Evolutionary conservation across 2,329 filamentous ascomycete species (phyloP).

Genomic region (Drechmeria coniospora): DNA sequence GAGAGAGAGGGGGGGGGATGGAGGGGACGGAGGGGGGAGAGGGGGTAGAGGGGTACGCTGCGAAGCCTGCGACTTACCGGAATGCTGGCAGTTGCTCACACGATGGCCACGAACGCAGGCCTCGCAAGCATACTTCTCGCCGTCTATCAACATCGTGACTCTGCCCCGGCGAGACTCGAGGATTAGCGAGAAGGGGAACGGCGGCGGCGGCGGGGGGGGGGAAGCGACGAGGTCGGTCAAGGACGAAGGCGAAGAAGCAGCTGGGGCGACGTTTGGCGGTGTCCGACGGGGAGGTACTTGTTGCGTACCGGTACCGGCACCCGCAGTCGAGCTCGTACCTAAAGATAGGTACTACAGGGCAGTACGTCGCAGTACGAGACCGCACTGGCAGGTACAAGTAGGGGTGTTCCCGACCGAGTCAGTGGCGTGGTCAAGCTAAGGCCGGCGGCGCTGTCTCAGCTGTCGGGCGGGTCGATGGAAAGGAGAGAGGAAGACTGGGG

Average conservation of each 20-base stretch:
- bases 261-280: conserved; percentile 2
- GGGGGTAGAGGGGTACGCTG: conserved; percentile 3
- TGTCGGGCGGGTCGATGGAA: conserved; percentile 5
- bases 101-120: conserved; percentile 96
- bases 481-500: background rate
- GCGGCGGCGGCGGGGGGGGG: no score
- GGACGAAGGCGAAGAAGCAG: background rate
- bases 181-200: no score
- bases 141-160: conserved; percentile 63
- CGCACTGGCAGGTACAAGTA: no score
- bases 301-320: no score
- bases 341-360: no score
- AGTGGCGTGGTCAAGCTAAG: conserved; percentile 6
- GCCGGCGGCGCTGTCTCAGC: conserved; percentile 6
- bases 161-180: no score
- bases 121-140: conserved; percentile 96
- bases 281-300: no score
- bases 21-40: conserved; percentile 3
- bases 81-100: conserved; percentile 96
- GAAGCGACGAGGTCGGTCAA: no score
- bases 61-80: conserved; percentile 47
- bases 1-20: conserved; percentile 1
- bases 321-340: no score
- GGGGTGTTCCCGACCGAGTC: conserved; percentile 3
- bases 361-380: no score